Percentiles rank a stretch among this genome's conserved stretches.
These are phyloP conservation scores for Cardiospermum halicacabum DNA, from an alignment of 345 rosid species.

Conservation along the genomic window DNA sequence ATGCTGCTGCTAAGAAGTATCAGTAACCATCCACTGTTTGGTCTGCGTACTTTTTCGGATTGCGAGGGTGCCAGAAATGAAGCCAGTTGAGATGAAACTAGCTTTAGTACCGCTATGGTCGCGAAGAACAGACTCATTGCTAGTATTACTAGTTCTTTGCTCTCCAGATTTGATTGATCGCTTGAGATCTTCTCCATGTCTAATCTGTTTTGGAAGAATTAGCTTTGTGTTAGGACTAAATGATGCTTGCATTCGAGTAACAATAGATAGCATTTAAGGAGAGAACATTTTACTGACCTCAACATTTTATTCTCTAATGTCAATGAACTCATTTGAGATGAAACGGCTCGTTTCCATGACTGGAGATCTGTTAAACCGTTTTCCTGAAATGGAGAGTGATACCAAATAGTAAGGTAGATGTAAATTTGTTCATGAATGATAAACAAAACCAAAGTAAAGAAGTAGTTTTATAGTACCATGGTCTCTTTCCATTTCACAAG, in stretches of 20 bases:
- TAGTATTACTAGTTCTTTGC: conserved; percentile 62
- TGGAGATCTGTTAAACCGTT: conserved; percentile 42
- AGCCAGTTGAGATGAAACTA: conserved; percentile 43
- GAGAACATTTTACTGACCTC: conserved; percentile 54
- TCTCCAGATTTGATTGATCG: conserved; percentile 56
- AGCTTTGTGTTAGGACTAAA: neutral
- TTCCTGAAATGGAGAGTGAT: conserved; percentile 36
- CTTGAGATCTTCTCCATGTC: conserved; percentile 54
- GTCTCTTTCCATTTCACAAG: conserved; percentile 58
- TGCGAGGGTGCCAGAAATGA: conserved; percentile 26
- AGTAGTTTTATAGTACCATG: conserved; percentile 33
- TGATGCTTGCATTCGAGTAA: no score
- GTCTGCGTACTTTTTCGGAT: conserved; percentile 30
- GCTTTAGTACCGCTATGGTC: conserved; percentile 52
- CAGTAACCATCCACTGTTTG: conserved; percentile 68
- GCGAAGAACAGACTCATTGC: conserved; percentile 59
- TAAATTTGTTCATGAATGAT: neutral
- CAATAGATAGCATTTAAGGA: no score
- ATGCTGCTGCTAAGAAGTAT: conserved; percentile 75
- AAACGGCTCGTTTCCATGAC: conserved; percentile 58
- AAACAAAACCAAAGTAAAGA: neutral
- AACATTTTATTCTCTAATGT: conserved; percentile 53
- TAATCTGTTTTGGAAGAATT: conserved; percentile 31
- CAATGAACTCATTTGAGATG: conserved; percentile 54
- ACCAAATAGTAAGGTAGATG: neutral